Base-by-base conservation (phyloP, 352 stramenopile genomes). In the Plasmopara viticola region DNA sequence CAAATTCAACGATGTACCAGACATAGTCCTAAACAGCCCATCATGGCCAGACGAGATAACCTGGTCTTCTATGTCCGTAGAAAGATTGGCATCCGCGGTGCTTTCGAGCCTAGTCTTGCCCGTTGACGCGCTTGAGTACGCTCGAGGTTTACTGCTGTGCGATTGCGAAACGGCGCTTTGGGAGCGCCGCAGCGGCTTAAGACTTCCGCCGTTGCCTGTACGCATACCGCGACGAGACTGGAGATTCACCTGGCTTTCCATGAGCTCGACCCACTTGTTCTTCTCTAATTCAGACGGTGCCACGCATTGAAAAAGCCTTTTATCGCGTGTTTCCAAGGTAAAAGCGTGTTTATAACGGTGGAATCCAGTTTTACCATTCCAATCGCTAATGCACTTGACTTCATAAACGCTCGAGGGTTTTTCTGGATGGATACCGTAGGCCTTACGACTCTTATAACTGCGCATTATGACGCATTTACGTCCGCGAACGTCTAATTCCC, bases 281-380 rank as follows among this genome's bases (percentile, higher is more conserved):
- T 90, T 86, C 13, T 84, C 79, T 12, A 56, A 57, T 2, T 39
- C 58, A 5, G 46, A 69, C 2, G 78, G 68, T 41, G 80, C 83
- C 1, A 84, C 68, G 52, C 83, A 93, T 43, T 87, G 74, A 49
- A 87, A 87, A 13, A 88, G 59, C 58, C 87, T 89, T 42, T 74
- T 72, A 20, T 90, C 78, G 9, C 58, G 57, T 34, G 78, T 93
- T 56, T 90, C 80, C 48, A 93, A 78, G 4, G 68, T 57, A 37
- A 93, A 90, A 2, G 69, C 79, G 48, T 87, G 62, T 34, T 78
- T 60, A 58, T 93, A 90, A 28, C 63, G 78, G 46, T 87, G 74
- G 47, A 93, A 87, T 20, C 75, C 82, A 30, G 73, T 79, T 40
- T 86, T 84, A 44, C 83, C 83, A 52, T 86, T 70, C 83, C 83